Evolutionary conservation across 805 yeast genomes (phyloP).

Genomic region (Pichia deserticola): DNA sequence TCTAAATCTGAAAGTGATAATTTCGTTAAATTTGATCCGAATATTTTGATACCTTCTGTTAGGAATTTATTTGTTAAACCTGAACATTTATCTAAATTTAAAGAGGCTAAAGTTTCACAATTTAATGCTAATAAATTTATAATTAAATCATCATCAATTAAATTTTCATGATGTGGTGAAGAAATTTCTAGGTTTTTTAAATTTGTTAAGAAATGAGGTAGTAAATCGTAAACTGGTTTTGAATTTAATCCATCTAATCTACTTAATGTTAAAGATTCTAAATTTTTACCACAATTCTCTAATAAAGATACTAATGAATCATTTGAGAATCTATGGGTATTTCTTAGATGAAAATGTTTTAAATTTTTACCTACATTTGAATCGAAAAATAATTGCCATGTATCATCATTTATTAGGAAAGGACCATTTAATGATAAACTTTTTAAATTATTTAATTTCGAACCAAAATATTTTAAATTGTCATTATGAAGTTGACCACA

Average conservation of each 20-base stretch:
- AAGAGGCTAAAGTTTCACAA: conserved; percentile 51
- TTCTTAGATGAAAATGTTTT: conserved; percentile 53
- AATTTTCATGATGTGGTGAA: conserved; percentile 57
- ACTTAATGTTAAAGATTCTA: conserved; percentile 54
- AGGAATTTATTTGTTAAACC: conserved; percentile 60
- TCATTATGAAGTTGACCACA: conserved; percentile 88
- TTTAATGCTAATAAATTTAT: conserved; percentile 51
- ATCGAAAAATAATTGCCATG: conserved; percentile 76
- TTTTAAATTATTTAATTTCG: conserved; percentile 48
- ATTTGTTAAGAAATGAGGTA: conserved; percentile 55
- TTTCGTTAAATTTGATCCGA: conserved; percentile 47
- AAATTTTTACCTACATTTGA: conserved; percentile 43
- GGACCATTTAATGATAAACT: conserved; percentile 79
- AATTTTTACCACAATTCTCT: conserved; percentile 48
- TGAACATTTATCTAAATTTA: conserved; percentile 68
- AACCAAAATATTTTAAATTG: conserved; percentile 53
- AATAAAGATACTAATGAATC: conserved; percentile 56
- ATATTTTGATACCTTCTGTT: conserved; percentile 50
- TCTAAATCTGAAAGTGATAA: conserved; percentile 55
- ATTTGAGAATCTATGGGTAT: conserved; percentile 77
- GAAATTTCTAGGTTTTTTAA: conserved; percentile 57
- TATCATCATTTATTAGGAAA: conserved; percentile 64
- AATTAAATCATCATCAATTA: conserved; percentile 61
- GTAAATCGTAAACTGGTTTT: conserved; percentile 47
- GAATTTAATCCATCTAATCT: conserved; percentile 67